Evolutionary conservation across 2,329 filamentous ascomycete genomes (phyloP), one percentile per base, ranked within the genome.

Genomic region (Zalaria sp.): DNA sequence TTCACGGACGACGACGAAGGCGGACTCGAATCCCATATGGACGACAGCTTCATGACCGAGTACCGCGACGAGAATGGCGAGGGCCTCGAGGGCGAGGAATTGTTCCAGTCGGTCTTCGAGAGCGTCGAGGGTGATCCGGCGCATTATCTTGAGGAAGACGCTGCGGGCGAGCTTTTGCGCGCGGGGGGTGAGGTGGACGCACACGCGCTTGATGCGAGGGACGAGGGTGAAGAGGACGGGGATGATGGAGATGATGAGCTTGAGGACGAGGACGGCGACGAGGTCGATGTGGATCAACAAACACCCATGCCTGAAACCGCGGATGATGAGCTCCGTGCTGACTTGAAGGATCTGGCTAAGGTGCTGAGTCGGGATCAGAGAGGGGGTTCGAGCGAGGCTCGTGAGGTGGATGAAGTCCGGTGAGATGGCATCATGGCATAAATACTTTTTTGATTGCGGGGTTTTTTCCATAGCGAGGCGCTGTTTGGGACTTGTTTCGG

Each of bases 91-190:
- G 57, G 55, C 3, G 51, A 49, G 3, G 54, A 59, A 18, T 50
- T 71, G 42, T 60, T 59, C 5, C 67, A 69, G 26, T 72, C 70
- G 1, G 61, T 68, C 4, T 57, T 71, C 25, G 68, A 69, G n/a
- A 66, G 66, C 18, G 63, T 74, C 4, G 68, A 69, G 36, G 60
- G 64, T 25, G 55, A 60, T 26, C 49, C n/a, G 2, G 53, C 51
- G 3, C 50, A 45, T 4, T 48, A 48, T 5, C 50, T 51, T 3
- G 51, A 54, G 7, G 55, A 56, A 9, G 47, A 53, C 27, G 34
- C 6, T 25, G 36, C 27, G 5, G 36, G 27, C 29, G 40, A 40
- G 28, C 5, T 25, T 11, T 25, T 28, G 2, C 51, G 52, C 18
- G 50, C 53, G 4, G 48, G 47, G 8, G 45, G 49, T 40, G 43